Evolutionary conservation across 768 basidiomycete genomes (phyloP), one percentile per base, ranked within the genome.

Genomic region (Boletus rubroflammeus): DNA sequence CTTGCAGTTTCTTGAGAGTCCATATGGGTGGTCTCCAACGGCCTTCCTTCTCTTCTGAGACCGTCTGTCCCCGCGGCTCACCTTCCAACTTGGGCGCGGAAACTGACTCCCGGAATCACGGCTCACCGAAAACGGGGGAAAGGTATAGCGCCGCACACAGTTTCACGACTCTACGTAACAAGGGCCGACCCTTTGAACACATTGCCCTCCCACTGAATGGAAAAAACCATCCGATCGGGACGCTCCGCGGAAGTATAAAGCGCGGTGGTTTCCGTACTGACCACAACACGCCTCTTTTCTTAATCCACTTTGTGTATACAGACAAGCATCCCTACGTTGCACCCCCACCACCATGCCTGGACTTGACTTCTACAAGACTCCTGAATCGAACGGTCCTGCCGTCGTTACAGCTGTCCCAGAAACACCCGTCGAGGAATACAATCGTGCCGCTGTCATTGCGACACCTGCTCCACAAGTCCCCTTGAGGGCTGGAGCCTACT

Each of bases 401-500:
- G 42, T 45, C 2, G 23, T 45, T 6, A 35, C 41, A 19, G 13
- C 39, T 25, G 31, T 49, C 26, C 47, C 62, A 8, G 34, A 47
- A 6, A 55, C 49, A 0, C 63, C 61, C 10, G 3, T 51, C 15
- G 36, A 55, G 28, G 56, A 46, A 25, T 26, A 50, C 26, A 54
- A 32, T 7, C 0, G 21, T 13, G 1, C 50, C 21, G 3, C n/a
- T 2, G 21, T 47, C 14, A 4, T 14, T 28, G 29, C 15, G 7
- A 45, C 59, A 14, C 56, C 61, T 36, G 50, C 58, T 11, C 59
- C 67, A 1, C 51, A 48, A 13, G 3, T 6, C 2, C 47, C 59
- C 2, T 53, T 60, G 51, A 69, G 42, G 21, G 8, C 56, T 5
- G 65, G 51, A 11, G 70, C 70, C 3, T 89, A 88, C 68, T 81